Evolutionary conservation across 2,329 filamentous ascomycete genomes (phyloP).

Genomic region (Colletotrichum chrysophilum): DNA sequence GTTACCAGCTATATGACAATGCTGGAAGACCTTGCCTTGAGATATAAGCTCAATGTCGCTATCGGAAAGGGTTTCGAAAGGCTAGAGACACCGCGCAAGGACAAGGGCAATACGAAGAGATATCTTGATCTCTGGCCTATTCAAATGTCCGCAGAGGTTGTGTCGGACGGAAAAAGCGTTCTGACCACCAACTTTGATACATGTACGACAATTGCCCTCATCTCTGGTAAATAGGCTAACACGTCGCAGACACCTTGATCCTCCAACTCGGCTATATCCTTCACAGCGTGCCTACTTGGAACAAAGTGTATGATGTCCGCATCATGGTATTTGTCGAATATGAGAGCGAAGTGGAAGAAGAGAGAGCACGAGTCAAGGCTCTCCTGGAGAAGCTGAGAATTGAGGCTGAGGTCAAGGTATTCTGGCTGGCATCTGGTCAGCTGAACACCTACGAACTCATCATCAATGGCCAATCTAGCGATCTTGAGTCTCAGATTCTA

Average conservation of each 20-base stretch:
- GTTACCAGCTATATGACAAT: conserved; percentile 81
- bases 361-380: conserved; percentile 72
- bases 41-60: conserved; percentile 82
- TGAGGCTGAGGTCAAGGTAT: conserved; percentile 78
- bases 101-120: conserved; percentile 68
- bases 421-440: conserved; percentile 78
- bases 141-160: conserved; percentile 88
- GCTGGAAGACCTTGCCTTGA: conserved; percentile 79
- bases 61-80: conserved; percentile 82
- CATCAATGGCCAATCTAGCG: conserved; percentile 68
- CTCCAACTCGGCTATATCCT: conserved; percentile 86
- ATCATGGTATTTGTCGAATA: conserved; percentile 91
- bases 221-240: neutral
- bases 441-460: conserved; percentile 79
- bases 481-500: conserved; percentile 51
- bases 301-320: conserved; percentile 72
- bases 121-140: conserved; percentile 92
- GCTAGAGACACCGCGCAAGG: conserved; percentile 71
- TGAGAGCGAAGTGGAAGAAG: conserved; percentile 81
- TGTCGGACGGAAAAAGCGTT: conserved; percentile 68
- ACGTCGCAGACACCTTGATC: conserved; percentile 70
- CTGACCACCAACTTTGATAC: conserved; percentile 92
- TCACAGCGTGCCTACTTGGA: conserved; percentile 82
- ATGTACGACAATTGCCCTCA: conserved; percentile 55
- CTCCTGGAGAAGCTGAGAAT: conserved; percentile 84